phyloP scores from a whole-genome alignment of 148 eudicot species.

The Polygonum maritimum region DNA sequence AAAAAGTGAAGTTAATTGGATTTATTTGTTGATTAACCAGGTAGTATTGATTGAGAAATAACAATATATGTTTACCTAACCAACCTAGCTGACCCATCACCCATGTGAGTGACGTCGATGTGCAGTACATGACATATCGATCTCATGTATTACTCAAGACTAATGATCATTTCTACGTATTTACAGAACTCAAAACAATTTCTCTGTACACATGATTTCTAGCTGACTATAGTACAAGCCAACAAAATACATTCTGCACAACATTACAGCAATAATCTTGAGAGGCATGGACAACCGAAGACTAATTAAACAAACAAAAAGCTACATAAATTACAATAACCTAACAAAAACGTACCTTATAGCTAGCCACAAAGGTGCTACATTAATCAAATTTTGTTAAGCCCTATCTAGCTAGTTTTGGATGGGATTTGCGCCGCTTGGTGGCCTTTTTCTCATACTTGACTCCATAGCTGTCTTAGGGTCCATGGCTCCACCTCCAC shows the following conservation, averaged over 20 bases:
- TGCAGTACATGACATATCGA: too few relatives aligned
- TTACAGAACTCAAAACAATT: not conserved
- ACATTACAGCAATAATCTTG: not conserved
- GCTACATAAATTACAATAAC: not conserved
- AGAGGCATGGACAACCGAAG: not conserved
- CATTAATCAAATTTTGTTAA: too few relatives aligned
- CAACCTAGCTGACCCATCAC: too few relatives aligned
- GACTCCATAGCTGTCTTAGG: constrained; percentile 48
- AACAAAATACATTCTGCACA: not conserved
- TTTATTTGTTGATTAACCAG: too few relatives aligned
- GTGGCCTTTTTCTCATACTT: constrained; percentile 28
- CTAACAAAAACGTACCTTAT: too few relatives aligned
- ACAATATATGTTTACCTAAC: too few relatives aligned
- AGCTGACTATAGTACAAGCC: not conserved
- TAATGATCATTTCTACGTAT: too few relatives aligned
- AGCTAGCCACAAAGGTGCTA: not conserved
- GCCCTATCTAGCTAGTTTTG: constrained; percentile 24
- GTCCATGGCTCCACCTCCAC: constrained; percentile 16
- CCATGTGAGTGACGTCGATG: too few relatives aligned
- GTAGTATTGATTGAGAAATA: too few relatives aligned
- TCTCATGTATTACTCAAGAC: too few relatives aligned
- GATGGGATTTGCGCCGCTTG: constrained; percentile 26
- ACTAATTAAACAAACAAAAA: not conserved
- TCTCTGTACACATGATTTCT: not conserved
- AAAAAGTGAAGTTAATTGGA: too few relatives aligned